Percentiles rank a stretch among this genome's conserved stretches.
These are phyloP conservation scores for Heterobasidion occidentale DNA, from an alignment of 1,284 basidiomycete genomes.

Conservation along the genomic window DNA sequence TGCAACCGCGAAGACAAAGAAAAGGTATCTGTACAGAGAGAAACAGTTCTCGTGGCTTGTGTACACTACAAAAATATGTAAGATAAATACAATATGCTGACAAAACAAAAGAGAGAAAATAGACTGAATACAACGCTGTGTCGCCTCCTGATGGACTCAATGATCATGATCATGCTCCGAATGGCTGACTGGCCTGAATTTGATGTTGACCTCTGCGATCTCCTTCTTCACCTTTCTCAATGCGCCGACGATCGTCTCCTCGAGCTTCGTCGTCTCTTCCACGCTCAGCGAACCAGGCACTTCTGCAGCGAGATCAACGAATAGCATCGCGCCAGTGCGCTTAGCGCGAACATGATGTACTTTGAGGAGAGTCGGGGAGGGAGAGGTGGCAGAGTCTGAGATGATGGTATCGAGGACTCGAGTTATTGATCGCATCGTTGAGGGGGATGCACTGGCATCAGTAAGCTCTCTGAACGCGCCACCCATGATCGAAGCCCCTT, in stretches of 20 bases:
- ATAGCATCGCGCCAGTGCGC: slow-evolving; percentile 68
- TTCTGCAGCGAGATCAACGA: slow-evolving; percentile 66
- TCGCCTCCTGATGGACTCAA: not conserved
- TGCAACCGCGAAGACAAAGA: not conserved
- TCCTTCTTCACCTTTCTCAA: slow-evolving; percentile 62
- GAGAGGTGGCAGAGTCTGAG: slow-evolving; percentile 13
- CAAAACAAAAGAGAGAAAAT: not conserved
- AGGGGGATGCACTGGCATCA: slow-evolving; percentile 71
- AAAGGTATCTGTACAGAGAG: not conserved
- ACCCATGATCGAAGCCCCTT: slow-evolving; percentile 69
- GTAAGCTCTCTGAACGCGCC: slow-evolving; percentile 80
- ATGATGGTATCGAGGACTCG: slow-evolving; percentile 47
- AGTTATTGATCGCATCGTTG: slow-evolving; percentile 46
- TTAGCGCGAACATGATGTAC: slow-evolving; percentile 68
- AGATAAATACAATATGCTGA: not conserved
- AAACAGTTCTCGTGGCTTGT: no score
- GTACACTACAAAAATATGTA: not conserved
- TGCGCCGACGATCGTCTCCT: slow-evolving; percentile 51
- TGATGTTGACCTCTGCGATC: slow-evolving; percentile 74
- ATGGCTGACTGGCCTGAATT: slow-evolving; percentile 43
- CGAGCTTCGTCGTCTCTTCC: slow-evolving; percentile 47
- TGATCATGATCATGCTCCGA: not conserved
- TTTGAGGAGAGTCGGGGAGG: slow-evolving; percentile 26
- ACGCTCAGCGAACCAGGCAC: slow-evolving; percentile 60
- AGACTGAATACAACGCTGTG: no score